Percentiles rank a stretch among this genome's conserved stretches.
Conservation (phyloP, 2,329 filamentous ascomycete genomes). For the Byssoonygena ceratinophila region DNA sequence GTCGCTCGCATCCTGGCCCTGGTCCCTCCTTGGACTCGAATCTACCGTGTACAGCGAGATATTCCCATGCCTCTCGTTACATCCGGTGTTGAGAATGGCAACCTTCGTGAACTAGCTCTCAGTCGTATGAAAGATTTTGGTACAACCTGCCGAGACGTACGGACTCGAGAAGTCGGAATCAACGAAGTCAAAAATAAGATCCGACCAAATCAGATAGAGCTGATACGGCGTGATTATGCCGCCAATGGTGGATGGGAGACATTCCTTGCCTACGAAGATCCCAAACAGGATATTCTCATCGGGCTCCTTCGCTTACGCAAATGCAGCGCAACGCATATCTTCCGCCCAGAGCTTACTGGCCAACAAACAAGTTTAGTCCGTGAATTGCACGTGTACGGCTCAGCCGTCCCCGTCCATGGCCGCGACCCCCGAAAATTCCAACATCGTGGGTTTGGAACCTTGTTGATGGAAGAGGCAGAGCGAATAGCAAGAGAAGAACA, state of each 20-base stretch:
- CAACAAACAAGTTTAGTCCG: slow-evolving; percentile 88
- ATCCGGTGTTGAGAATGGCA: slow-evolving; percentile 94
- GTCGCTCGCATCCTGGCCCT: slow-evolving; percentile 92
- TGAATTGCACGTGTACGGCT: slow-evolving; percentile 93
- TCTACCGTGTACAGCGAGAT: slow-evolving; percentile 95
- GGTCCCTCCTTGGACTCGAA: slow-evolving; percentile 93
- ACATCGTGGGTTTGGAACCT: slow-evolving; percentile 90
- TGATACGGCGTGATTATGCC: slow-evolving; percentile 83
- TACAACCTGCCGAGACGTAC: slow-evolving; percentile 89
- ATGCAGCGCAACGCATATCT: slow-evolving; percentile 85
- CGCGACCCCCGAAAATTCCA: slow-evolving; percentile 94
- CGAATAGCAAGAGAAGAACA: slow-evolving; percentile 91
- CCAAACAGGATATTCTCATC: slow-evolving; percentile 95
- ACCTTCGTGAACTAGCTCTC: slow-evolving; percentile 81
- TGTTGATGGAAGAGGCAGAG: slow-evolving; percentile 97
- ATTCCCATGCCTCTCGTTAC: slow-evolving; percentile 99
- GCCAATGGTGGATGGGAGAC: slow-evolving; percentile 98
- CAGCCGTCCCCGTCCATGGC: slow-evolving; percentile 92
- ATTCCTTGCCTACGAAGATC: slow-evolving; percentile 94
- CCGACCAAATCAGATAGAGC: slow-evolving; percentile 86
- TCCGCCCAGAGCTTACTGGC: slow-evolving; percentile 70
- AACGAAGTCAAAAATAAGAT: slow-evolving; percentile 99
- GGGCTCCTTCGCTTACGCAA: slow-evolving; percentile 79
- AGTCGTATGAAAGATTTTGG: slow-evolving; percentile 99
- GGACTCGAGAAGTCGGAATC: slow-evolving; percentile 91